Evolutionary conservation across 2,329 filamentous ascomycete species (phyloP).

Genomic region (Daldinia sp.): DNA sequence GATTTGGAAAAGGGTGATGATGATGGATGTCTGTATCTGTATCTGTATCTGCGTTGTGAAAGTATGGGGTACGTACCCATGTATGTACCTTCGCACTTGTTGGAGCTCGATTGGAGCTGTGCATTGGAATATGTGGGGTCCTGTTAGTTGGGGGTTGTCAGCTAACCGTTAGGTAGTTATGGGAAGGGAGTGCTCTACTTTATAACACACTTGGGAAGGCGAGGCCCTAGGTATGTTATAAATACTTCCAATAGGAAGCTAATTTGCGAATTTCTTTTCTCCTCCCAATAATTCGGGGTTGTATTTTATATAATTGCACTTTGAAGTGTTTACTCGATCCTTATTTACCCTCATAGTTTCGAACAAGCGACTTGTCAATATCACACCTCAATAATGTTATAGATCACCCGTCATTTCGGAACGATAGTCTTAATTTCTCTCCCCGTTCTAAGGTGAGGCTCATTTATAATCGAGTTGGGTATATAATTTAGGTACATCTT

Average conservation of each 20-base stretch:
- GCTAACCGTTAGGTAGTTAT: too few relatives aligned
- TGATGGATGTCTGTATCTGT: background rate
- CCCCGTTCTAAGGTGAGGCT: background rate
- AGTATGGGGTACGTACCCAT: background rate
- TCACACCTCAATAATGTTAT: background rate
- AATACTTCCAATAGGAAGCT: too few relatives aligned
- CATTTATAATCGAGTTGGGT: background rate
- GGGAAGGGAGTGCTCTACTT: too few relatives aligned
- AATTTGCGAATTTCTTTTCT: too few relatives aligned
- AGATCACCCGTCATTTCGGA: background rate
- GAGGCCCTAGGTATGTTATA: too few relatives aligned
- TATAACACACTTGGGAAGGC: too few relatives aligned
- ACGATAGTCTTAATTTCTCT: background rate
- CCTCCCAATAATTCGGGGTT: too few relatives aligned
- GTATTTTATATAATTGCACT: too few relatives aligned
- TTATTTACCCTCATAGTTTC: too few relatives aligned
- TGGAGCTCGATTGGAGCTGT: constrained; percentile 2
- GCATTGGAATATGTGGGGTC: too few relatives aligned
- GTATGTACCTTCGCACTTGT: background rate
- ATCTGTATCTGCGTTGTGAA: background rate
- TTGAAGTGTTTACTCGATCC: too few relatives aligned
- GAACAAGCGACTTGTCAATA: background rate
- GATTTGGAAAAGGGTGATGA: background rate
- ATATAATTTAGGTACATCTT: background rate
- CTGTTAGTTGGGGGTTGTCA: too few relatives aligned